Conservation (phyloP, 192 early-diverging fungal species). For the Umbelopsis ramanniana region DNA sequence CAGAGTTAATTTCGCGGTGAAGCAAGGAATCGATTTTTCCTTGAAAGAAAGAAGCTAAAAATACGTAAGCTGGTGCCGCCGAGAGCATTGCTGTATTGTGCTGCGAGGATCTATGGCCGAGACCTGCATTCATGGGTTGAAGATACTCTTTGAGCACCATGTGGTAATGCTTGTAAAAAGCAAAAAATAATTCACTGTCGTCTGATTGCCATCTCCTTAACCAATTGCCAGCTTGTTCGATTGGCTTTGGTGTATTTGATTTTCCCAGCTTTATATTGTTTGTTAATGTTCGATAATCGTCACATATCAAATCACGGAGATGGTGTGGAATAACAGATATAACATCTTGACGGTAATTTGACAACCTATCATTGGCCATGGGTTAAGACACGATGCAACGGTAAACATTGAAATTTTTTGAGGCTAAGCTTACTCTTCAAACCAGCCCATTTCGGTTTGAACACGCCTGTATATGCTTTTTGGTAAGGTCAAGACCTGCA, state of each 20-base stretch:
- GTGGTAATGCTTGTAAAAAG: constrained; percentile 59
- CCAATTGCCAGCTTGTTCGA: constrained; percentile 55
- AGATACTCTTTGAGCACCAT: constrained; percentile 46
- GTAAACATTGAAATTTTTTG: too few species aligned
- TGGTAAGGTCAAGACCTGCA: constrained; percentile 48
- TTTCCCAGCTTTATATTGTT: background rate
- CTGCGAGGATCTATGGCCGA: constrained; percentile 14
- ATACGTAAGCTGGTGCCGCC: constrained; percentile 47
- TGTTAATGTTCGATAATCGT: background rate
- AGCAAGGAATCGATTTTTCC: constrained; percentile 54
- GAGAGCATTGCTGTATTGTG: constrained; percentile 25
- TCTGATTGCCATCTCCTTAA: constrained; percentile 56
- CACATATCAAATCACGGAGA: background rate
- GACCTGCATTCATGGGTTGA: constrained; percentile 27
- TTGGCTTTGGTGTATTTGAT: constrained; percentile 21
- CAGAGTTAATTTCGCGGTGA: constrained; percentile 52
- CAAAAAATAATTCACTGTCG: constrained; percentile 59
- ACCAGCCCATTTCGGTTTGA: constrained; percentile 19
- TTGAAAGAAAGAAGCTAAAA: constrained; percentile 51
- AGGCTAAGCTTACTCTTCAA: background rate
- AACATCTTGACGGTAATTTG: background rate
- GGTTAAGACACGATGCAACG: too few species aligned
- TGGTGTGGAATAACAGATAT: background rate
- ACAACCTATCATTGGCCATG: background rate
- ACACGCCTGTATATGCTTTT: constrained; percentile 15